A percentile compares a stretch with the other conserved stretches of the same genome.
These are phyloP conservation scores for Teratosphaeria nubilosa DNA, from an alignment of 2,329 filamentous ascomycete species.

Conservation along the genomic window DNA sequence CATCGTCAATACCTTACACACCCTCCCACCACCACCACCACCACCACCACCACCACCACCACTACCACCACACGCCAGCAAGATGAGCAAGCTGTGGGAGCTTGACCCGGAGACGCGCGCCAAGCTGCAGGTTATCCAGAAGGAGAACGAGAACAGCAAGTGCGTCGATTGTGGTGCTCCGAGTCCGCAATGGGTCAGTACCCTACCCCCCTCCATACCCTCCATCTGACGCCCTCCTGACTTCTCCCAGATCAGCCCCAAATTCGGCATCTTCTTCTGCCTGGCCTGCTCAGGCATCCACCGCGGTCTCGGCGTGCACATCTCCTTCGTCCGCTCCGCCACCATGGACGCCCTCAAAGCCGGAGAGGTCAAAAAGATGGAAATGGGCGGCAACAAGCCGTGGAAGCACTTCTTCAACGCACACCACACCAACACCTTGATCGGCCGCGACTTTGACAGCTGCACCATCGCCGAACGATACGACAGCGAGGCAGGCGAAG, in stretches of 20 bases:
- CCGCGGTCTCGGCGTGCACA: conserved; percentile 89
- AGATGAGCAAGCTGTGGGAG: conserved; percentile 81
- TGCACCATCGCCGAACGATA: conserved; percentile 86
- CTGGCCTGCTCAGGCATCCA: conserved; percentile 91
- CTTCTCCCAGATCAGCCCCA: conserved; percentile 57
- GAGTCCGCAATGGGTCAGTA: conserved; percentile 82
- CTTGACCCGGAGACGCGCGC: conserved; percentile 94
- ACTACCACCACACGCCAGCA: neutral
- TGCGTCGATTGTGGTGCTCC: conserved; percentile 95
- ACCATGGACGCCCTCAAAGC: conserved; percentile 98
- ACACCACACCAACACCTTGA: conserved; percentile 36
- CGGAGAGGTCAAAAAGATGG: conserved; percentile 87
- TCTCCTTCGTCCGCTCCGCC: conserved; percentile 94
- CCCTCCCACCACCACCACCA: too few relatives aligned
- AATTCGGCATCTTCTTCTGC: conserved; percentile 98
- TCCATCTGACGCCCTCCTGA: neutral
- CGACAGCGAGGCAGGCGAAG: conserved; percentile 79
- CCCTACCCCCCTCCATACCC: conserved; percentile 24
- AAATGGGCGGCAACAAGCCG: conserved; percentile 75
- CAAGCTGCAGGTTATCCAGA: conserved; percentile 90
- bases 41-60: too few relatives aligned
- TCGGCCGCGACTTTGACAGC: conserved; percentile 59
- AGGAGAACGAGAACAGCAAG: conserved; percentile 74
- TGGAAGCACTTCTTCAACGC: conserved; percentile 80
- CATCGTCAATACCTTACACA: too few relatives aligned